phyloP scores from a whole-genome alignment of 495 filamentous ascomycete genomes.

The Xylaria sp. region DNA sequence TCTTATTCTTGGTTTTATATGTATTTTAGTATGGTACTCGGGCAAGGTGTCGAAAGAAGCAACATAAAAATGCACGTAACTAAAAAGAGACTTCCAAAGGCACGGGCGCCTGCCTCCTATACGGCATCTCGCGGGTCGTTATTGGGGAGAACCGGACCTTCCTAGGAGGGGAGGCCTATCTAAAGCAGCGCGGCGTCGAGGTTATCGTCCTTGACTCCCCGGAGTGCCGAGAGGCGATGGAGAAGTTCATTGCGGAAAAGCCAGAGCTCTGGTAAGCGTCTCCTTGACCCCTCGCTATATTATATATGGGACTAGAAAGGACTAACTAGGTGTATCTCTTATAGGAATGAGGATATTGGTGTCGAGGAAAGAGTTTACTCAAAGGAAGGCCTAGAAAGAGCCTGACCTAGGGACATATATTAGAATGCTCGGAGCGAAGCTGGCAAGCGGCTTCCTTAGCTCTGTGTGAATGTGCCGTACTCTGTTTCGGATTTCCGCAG shows the following conservation, averaged over 20 bases:
- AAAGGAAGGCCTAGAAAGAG: slow-evolving; percentile 36
- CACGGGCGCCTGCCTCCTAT: slow-evolving; percentile 79
- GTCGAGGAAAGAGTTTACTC: slow-evolving; percentile 60
- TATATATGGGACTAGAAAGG: not conserved
- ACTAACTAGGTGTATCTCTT: not conserved
- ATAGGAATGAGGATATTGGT: slow-evolving; percentile 79
- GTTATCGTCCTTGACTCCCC: slow-evolving; percentile 73
- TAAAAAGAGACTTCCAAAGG: slow-evolving; percentile 29
- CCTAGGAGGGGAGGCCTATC: slow-evolving; percentile 76
- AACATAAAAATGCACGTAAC: not conserved
- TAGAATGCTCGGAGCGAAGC: not conserved
- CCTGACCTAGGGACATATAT: not conserved
- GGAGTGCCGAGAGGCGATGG: slow-evolving; percentile 77
- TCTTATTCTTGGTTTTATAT: not conserved
- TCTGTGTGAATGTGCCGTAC: not conserved
- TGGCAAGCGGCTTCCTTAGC: not conserved
- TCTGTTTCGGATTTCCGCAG: not conserved
- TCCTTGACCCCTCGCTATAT: not conserved
- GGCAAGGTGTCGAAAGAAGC: not conserved
- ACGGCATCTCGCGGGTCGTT: slow-evolving; percentile 80
- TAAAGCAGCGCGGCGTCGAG: slow-evolving; percentile 74
- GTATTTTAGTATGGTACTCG: not conserved
- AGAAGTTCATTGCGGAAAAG: slow-evolving; percentile 75
- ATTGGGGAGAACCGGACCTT: slow-evolving; percentile 86
- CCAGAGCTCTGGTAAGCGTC: slow-evolving; percentile 74